phyloP scores from a whole-genome alignment of 139 green algal species.

The Chlorella sp. region DNA sequence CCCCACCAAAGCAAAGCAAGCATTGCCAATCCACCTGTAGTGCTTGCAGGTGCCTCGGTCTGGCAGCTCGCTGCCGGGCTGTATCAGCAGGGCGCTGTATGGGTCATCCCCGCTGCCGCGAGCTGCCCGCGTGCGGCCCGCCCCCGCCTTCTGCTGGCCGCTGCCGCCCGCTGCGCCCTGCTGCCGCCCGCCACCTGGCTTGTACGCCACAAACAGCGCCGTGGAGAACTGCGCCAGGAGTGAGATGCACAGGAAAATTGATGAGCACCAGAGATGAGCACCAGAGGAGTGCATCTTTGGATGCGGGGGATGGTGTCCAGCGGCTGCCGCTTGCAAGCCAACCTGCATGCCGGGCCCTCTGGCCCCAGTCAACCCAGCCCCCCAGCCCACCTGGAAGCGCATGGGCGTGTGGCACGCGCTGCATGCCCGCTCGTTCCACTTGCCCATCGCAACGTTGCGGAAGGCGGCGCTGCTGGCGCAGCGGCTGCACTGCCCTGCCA shows the following conservation, averaged over 20 bases:
- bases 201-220: background rate
- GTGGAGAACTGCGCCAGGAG: constrained; percentile 8
- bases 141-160: background rate
- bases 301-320: background rate
- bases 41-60: constrained; percentile 72
- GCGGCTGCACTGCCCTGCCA: constrained; percentile 52
- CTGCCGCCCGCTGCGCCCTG: background rate
- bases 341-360: no score
- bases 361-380: background rate
- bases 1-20: background rate
- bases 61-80: constrained; percentile 60
- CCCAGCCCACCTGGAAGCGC: constrained; percentile 30
- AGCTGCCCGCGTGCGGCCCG: background rate
- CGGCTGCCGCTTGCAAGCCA: background rate
- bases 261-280: background rate
- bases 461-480: constrained; percentile 44
- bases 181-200: background rate
- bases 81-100: constrained; percentile 22
- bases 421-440: constrained; percentile 39
- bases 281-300: no score
- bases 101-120: background rate
- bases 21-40: constrained; percentile 46
- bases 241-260: background rate
- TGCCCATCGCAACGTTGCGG: constrained; percentile 28
- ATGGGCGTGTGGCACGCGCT: constrained; percentile 21